Conservation (phyloP, 305 asterid species). For the Solanum hybrid region DNA sequence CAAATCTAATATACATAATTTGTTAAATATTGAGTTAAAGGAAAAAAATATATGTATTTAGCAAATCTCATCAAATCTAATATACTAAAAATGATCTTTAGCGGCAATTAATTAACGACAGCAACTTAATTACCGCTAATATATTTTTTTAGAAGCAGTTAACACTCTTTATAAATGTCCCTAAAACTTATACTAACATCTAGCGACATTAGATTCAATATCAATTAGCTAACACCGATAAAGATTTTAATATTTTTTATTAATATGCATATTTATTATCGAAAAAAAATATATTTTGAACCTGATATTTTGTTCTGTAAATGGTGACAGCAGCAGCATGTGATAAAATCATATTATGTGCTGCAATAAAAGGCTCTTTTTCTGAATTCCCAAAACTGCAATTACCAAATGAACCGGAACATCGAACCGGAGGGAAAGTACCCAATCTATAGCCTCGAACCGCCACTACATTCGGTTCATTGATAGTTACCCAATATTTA, state of each 20-base stretch:
- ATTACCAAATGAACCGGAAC: constrained; percentile 41
- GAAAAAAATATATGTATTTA: background rate
- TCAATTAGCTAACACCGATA: no score
- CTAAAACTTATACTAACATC: no score
- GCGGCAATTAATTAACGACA: no score
- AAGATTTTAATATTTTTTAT: no score
- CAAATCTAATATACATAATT: background rate
- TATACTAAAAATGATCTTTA: no score
- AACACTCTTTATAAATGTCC: no score
- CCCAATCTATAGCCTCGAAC: constrained; percentile 52
- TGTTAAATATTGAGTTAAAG: background rate
- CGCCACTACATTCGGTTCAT: constrained; percentile 53
- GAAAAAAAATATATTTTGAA: background rate
- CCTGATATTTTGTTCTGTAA: constrained; percentile 45
- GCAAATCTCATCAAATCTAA: no score
- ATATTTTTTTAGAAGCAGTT: no score
- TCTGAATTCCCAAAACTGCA: constrained; percentile 42
- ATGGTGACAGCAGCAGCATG: constrained; percentile 41
- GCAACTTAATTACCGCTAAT: no score
- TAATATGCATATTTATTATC: no score
- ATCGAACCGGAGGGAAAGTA: constrained; percentile 46
- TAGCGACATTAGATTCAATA: no score
- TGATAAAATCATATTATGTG: constrained; percentile 50
- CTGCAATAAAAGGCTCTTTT: constrained; percentile 46
- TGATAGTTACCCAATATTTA: constrained; percentile 49